Base-by-base conservation (phyloP, 768 basidiomycete species). In the Gloeophyllum trabeum region DNA sequence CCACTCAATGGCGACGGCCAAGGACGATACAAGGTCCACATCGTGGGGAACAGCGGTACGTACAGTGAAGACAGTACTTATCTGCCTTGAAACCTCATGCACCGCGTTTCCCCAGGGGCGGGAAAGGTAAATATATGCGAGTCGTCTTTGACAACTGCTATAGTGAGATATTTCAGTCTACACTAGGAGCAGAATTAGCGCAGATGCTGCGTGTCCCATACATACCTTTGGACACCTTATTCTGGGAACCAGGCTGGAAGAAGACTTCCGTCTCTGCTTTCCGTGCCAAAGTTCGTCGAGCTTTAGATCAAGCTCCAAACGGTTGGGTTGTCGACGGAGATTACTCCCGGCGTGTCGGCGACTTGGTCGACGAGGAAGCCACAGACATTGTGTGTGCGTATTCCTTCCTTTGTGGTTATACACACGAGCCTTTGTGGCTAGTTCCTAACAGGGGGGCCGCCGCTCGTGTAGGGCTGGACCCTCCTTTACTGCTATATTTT, bases 391-490 rank as follows among this genome's bases (percentile, higher is more conserved):
- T 55, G 18, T 55, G 54, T 54, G 34, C 46, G 53, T 24, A 37
- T 22, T 32, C 25, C 41, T 21, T 38, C n/a, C 40, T 25, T 20
- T 7, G 10, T 7, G 7, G 10, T 10, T 19, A 10, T 37, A 6
- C 10, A 13, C 36, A 37, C 16, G 16, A 10, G 7, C 7, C 20
- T 10, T 10, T 19, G 36, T 21, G 20, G 12, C 12, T 21, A 7
- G 36, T 19, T 7, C 20, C 7, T 21, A 16, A 32, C 28, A 16
- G 16, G 28, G 28, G 10, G 16, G 10, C 28, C 10, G 10, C 28
- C 28, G 28, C 28, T n/a, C n/a, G n/a, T 7, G 28, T 30, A 83
- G 80, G 81, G 81, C 60, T 83, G 18, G 79, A 82, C 48, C 79
- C 79, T 5, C 81, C 80, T 10, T 58, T 82, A 24, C 14, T 61